Conservation (phyloP, 2,329 filamentous ascomycete species). For the Cryphonectria naterciae region DNA sequence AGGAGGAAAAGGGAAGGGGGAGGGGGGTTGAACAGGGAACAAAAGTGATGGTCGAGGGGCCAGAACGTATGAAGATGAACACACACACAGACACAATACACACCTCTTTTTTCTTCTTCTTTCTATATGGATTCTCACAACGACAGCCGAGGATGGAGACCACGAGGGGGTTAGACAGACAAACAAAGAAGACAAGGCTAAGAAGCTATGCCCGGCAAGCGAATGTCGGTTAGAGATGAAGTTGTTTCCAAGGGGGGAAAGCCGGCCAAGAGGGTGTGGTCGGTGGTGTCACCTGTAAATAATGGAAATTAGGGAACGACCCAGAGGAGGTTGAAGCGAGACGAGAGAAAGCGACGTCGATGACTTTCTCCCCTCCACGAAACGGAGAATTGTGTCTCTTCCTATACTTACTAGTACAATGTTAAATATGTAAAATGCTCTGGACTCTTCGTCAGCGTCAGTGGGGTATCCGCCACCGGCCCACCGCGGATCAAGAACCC, state of each 20-base stretch:
- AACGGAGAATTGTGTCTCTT: neutral
- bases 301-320: conserved; percentile 2
- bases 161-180: neutral
- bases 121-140: neutral
- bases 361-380: neutral
- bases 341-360: neutral
- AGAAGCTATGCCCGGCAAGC: neutral
- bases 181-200: neutral
- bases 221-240: neutral
- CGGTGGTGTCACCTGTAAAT: conserved; percentile 5
- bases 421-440: neutral
- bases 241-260: neutral
- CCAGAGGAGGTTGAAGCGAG: conserved; percentile 3
- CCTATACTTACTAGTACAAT: too few relatives aligned
- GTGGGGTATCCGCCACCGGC: neutral
- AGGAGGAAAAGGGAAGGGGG: neutral
- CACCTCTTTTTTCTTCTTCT: neutral
- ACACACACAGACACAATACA: neutral
- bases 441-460: conserved; percentile 4
- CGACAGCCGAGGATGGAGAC: neutral
- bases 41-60: neutral
- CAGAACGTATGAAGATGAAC: neutral
- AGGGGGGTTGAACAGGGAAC: neutral
- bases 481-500: conserved; percentile 1
- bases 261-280: neutral